Percentiles rank a stretch among this genome's conserved stretches.
These are phyloP conservation scores for Buddleja alternifolia DNA, from an alignment of 257 asterid species.

Conservation along the genomic window DNA sequence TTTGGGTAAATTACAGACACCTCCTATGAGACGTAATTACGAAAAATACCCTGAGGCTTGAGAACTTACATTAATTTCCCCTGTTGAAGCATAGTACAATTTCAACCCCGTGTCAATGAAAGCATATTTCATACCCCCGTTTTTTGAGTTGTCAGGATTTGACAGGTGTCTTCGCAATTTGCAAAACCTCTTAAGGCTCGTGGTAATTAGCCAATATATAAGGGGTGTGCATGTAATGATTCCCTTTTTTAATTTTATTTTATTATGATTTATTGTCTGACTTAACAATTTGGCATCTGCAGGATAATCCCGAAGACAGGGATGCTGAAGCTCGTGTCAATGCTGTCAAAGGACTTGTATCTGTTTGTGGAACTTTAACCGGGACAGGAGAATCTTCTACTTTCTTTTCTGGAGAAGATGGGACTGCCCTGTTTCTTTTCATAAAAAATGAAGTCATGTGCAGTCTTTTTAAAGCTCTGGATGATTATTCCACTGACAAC, in stretches of 20 bases:
- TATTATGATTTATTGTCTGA: neutral
- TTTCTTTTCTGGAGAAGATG: conserved; percentile 57
- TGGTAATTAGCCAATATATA: too few species aligned
- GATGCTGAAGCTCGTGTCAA: conserved; percentile 95
- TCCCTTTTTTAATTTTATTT: too few species aligned
- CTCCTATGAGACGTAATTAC: too few species aligned
- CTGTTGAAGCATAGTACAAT: too few species aligned
- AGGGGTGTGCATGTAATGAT: too few species aligned
- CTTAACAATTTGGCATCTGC: conserved; percentile 35
- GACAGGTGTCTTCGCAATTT: too few species aligned
- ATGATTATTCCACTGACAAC: conserved; percentile 94
- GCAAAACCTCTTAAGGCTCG: too few species aligned
- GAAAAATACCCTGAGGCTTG: too few species aligned
- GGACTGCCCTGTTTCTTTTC: conserved; percentile 47
- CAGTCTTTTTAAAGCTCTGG: conserved; percentile 80
- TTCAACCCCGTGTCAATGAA: too few species aligned
- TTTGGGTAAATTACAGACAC: neutral
- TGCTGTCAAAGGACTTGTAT: conserved; percentile 85
- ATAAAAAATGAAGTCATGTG: conserved; percentile 77
- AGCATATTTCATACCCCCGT: too few species aligned
- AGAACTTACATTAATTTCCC: too few species aligned
- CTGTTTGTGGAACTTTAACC: conserved; percentile 77
- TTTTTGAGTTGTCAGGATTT: too few species aligned
- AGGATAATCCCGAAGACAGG: conserved; percentile 86
- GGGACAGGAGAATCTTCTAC: conserved; percentile 43